Percentiles rank a stretch among this genome's conserved stretches.
phyloP scores from a whole-genome alignment of 2,329 filamentous ascomycete species.

The Remersonia thermophila region DNA sequence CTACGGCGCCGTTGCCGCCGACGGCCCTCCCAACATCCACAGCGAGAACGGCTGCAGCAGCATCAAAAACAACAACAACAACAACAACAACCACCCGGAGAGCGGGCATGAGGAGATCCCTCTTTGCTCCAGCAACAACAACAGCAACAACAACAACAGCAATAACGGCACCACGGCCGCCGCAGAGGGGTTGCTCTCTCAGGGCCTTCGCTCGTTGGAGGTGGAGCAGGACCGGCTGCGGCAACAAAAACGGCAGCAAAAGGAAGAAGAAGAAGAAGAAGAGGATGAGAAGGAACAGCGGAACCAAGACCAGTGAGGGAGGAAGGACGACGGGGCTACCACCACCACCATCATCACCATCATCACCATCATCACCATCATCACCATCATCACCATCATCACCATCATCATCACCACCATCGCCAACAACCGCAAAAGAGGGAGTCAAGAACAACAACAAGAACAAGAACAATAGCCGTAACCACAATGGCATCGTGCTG shows the following conservation, averaged over 20 bases:
- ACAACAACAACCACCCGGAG: background rate
- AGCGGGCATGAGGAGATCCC: too few species aligned
- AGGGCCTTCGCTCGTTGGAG: background rate
- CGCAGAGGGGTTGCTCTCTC: background rate
- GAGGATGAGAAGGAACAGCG: too few species aligned
- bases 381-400: background rate
- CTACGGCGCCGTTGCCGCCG: too few species aligned
- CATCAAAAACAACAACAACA: too few species aligned
- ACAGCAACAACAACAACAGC: background rate
- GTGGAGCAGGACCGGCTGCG: background rate
- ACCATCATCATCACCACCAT: slow-evolving; percentile 5
- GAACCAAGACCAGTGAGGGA: too few species aligned
- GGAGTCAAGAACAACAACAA: background rate
- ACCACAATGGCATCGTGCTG: too few species aligned
- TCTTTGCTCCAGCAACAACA: too few species aligned
- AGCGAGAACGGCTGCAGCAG: too few species aligned
- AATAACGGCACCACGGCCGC: background rate
- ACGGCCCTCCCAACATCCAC: background rate
- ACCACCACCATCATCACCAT: background rate
- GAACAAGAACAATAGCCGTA: background rate
- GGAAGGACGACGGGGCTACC: too few species aligned
- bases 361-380: background rate
- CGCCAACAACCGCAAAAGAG: background rate
- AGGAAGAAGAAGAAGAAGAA: too few species aligned
- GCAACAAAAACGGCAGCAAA: background rate